phyloP scores from a whole-genome alignment of 805 yeast genomes.

The Pichia californica region DNA sequence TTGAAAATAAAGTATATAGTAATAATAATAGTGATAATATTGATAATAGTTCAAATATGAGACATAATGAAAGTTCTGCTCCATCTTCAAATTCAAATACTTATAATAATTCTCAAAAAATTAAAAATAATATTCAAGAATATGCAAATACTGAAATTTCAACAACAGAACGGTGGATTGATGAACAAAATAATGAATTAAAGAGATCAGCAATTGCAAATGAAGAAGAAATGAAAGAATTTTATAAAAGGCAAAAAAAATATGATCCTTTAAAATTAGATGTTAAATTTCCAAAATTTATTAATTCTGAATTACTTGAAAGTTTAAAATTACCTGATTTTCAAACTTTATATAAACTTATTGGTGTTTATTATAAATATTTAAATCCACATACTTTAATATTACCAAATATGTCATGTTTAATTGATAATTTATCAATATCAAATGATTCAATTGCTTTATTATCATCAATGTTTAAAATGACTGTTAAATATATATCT shows the following conservation, averaged over 20 bases:
- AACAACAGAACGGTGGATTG: slow-evolving; percentile 24
- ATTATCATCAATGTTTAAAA: slow-evolving; percentile 30
- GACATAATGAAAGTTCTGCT: not conserved
- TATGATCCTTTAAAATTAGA: slow-evolving; percentile 1
- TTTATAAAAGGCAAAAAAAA: slow-evolving; percentile 2
- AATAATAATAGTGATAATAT: not conserved
- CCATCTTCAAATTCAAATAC: not conserved
- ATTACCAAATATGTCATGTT: slow-evolving; percentile 30
- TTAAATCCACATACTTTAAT: slow-evolving; percentile 33
- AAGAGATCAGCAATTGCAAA: not conserved
- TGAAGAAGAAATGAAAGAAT: not conserved
- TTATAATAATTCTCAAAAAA: not conserved
- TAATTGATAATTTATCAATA: slow-evolving; percentile 27
- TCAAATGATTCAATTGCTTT: slow-evolving; percentile 25
- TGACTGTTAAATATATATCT: slow-evolving; percentile 29
- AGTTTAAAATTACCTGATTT: slow-evolving; percentile 33
- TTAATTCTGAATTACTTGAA: slow-evolving; percentile 27
- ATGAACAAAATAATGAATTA: slow-evolving; percentile 13
- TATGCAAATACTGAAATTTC: slow-evolving; percentile 4
- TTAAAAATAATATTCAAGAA: too few species aligned
- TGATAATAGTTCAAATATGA: not conserved
- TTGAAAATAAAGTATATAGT: too few species aligned
- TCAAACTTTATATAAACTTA: slow-evolving; percentile 26
- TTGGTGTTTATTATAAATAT: slow-evolving; percentile 37
- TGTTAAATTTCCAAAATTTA: slow-evolving; percentile 6